Base-by-base conservation (phyloP, 768 basidiomycete species). In the Leccinum longicurvipes region DNA sequence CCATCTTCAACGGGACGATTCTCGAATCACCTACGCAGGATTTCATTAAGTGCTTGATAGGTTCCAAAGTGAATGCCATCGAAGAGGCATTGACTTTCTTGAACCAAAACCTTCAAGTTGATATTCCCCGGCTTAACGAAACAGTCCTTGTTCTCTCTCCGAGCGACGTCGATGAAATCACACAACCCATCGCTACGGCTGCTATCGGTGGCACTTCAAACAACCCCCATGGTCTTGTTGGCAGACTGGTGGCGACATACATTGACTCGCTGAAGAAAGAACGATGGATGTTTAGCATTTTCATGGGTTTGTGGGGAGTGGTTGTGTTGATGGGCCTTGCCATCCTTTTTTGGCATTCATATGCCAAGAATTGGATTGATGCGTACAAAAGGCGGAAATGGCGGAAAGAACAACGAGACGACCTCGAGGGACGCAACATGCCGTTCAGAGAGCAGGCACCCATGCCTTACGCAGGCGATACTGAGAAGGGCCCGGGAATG, bases 61-160 rank as follows among this genome's bases (percentile, higher is more conserved):
- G 96, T n/a, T 80, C 81, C 57, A 98, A 98, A 69, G 86, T 98
- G 47, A 76, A 85, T 53, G 91, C 87, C 10, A 78, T 98, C 64
- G 92, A 95, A 72, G 79, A 84, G 17, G 93, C 89, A 6, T 77
- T 97, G 39, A 98, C 93, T 0, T 98, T 96, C 80, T 76, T 98
- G 59, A 87, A 96, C 67, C 76, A 93, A 59, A 92, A 97, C 72
- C 84, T 95, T 47, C 77, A 85, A 47, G 77, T 98, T 64, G 73
- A 90, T 63, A 79, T 98, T 56, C 89, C 94, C 0, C 82, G 81
- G 46, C 80, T 98, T 54, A 87, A 92, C 56, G 75, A 88, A 50
- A 79, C 80, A 36, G 77, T 86, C 27, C 85, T 98, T 47, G 77
- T 94, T 28, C 81, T 97, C 52, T 92, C 92, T 1, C 84, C 85